Evolutionary conservation across 2,329 filamentous ascomycete species (phyloP), one percentile per base, ranked within the genome.

Genomic region (Delphinella strobiligena): DNA sequence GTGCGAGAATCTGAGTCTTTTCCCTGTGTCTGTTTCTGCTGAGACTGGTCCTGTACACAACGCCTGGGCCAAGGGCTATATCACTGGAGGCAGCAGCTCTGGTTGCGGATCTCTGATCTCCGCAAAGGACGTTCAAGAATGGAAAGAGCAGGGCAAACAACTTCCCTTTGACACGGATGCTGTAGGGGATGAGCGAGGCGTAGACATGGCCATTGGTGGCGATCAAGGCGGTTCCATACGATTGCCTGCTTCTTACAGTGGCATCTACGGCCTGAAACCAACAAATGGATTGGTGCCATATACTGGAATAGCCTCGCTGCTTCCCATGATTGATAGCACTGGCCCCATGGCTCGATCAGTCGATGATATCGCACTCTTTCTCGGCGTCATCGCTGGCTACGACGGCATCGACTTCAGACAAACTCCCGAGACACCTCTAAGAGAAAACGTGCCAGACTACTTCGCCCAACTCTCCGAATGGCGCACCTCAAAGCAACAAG

Each of bases 1-100:
- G 3, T 71, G 68, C 44, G 68, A 71, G 49, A 67, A 69, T 45
- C 56, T 67, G 31, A 67, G 60, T 33, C 56, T 61, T 42, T 61
- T 61, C 8, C 61, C 60, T 4, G 45, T 67, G 12, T 64, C 61
- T 8, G 59, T 55, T 36, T 66, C 66, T 4, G 60, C 63, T 0
- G 59, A 64, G n/a, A 62, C 61, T 3, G 68, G 68, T 0, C 56
- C 59, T 1, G 65, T 71, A 2, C 60, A 69, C 19, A 60, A 62
- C 42, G 53, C 58, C 0, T 58, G 54, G 54, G 40, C 54, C 8
- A 47, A 49, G n/a, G 52, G 52, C 1, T 59, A 58, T 34, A 58
- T 54, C 1, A 58, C 58, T 2, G 59, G 59, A 30, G 59, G 59
- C 4, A 54, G 50, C n/a, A 54, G 49, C 29, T 54, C 50, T 31